These are phyloP conservation scores for Yamadazyma pseudoaaseri DNA, from an alignment of 1,139 yeast species.

Conservation along the genomic window DNA sequence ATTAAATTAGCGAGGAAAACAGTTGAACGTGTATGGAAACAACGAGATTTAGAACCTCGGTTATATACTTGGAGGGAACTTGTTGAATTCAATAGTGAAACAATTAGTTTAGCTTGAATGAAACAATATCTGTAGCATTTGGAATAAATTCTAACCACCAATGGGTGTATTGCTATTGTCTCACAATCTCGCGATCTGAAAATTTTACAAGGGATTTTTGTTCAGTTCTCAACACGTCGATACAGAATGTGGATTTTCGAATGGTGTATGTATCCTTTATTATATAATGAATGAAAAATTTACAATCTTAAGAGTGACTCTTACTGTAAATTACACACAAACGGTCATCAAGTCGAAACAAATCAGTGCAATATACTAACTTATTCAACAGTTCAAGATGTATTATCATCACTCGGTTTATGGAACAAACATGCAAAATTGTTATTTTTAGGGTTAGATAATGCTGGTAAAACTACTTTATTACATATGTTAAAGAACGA, in stretches of 20 bases:
- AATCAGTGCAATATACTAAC: background rate
- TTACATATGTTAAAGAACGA: slow-evolving; percentile 97
- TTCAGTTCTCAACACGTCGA: slow-evolving; percentile 4
- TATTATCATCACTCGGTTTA: slow-evolving; percentile 88
- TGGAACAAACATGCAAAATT: slow-evolving; percentile 98
- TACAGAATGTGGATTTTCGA: slow-evolving; percentile 38
- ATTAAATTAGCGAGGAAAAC: too few relatives aligned
- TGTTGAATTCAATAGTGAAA: too few relatives aligned
- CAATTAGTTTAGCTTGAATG: too few relatives aligned
- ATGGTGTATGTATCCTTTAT: slow-evolving; percentile 40
- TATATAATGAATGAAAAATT: too few relatives aligned
- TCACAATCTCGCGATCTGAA: slow-evolving; percentile 1
- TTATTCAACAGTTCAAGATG: slow-evolving; percentile 61
- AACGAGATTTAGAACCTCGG: too few relatives aligned
- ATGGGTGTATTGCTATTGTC: background rate
- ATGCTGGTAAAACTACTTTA: slow-evolving; percentile 97
- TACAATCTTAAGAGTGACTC: too few relatives aligned
- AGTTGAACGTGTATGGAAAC: too few relatives aligned
- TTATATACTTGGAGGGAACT: too few relatives aligned
- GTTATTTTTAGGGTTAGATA: slow-evolving; percentile 92
- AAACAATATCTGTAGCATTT: too few relatives aligned
- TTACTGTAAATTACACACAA: background rate
- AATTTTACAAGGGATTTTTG: slow-evolving; percentile 4
- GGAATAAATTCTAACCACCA: too few relatives aligned
- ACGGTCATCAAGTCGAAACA: background rate